Conservation (phyloP, 495 filamentous ascomycete species). For the Penicillium crystallinum region DNA sequence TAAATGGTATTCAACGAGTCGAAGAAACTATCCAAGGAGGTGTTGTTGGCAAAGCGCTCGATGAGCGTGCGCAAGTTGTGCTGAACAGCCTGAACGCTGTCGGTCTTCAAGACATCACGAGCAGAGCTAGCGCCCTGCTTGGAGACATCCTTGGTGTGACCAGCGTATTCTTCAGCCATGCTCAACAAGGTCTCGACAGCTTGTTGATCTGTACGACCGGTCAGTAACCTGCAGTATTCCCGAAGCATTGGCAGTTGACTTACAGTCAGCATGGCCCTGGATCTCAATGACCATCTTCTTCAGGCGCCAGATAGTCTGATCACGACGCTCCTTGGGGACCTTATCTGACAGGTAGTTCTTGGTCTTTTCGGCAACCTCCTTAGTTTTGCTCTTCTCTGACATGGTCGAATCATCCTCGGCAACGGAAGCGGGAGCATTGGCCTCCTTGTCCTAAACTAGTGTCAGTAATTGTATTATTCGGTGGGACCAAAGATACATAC, state of each 20-base stretch:
- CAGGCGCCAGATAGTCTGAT: constrained; percentile 85
- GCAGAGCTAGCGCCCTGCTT: constrained; percentile 59
- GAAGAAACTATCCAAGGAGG: constrained; percentile 80
- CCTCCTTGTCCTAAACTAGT: constrained; percentile 15
- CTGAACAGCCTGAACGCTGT: constrained; percentile 63
- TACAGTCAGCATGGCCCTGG: constrained; percentile 86
- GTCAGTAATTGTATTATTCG: constrained; percentile 4
- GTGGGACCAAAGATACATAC: constrained; percentile 20
- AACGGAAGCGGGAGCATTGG: constrained; percentile 6
- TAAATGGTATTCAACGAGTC: constrained; percentile 84
- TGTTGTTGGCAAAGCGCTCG: constrained; percentile 94
- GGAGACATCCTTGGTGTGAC: constrained; percentile 61
- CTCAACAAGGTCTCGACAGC: constrained; percentile 80
- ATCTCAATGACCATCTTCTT: constrained; percentile 99
- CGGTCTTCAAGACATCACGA: constrained; percentile 61
- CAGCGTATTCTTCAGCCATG: constrained; percentile 80
- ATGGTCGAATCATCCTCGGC: constrained; percentile 12
- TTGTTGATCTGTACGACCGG: constrained; percentile 54
- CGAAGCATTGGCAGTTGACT: constrained; percentile 17
- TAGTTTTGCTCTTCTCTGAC: constrained; percentile 21
- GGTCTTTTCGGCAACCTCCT: constrained; percentile 41
- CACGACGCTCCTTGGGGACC: constrained; percentile 88
- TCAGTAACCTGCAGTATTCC: constrained; percentile 1
- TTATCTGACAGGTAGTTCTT: constrained; percentile 74
- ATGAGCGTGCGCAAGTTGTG: constrained; percentile 78